A percentile compares a stretch with the other conserved stretches of the same genome.
phyloP scores from a whole-genome alignment of 108 stramenopile species.

The Cyclotella choctawhatcheeana region DNA sequence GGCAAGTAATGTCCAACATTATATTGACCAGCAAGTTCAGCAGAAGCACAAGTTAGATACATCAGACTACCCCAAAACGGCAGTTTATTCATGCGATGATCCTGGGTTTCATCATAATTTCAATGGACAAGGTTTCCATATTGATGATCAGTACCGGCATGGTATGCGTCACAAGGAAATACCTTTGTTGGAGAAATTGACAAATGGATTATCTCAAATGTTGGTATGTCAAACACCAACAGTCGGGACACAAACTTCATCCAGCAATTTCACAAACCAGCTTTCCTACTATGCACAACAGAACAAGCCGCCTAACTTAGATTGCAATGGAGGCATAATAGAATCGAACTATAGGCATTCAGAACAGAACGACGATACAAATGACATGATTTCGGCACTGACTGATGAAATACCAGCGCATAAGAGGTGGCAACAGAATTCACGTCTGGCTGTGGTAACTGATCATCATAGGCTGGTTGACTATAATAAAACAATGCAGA shows the following conservation, averaged over 20 bases:
- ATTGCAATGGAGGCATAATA: neutral
- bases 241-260: neutral
- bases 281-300: too few species aligned
- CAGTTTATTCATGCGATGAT: neutral
- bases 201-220: neutral
- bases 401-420: constrained; percentile 5
- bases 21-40: constrained; percentile 14
- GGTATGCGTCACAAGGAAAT: neutral
- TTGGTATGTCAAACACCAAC: neutral
- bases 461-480: neutral
- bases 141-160: neutral
- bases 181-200: constrained; percentile 4
- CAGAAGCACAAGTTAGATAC: neutral
- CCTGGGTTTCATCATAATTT: constrained; percentile 15
- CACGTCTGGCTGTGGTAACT: constrained; percentile 1
- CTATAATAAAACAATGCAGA: neutral
- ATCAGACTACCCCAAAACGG: neutral
- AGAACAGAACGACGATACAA: constrained; percentile 3
- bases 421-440: constrained; percentile 3
- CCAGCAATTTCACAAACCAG: neutral
- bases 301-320: neutral
- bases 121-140: neutral
- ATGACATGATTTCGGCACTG: constrained; percentile 7
- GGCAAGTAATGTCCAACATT: constrained; percentile 13
- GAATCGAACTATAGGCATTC: neutral